Evolutionary conservation across 371 early-diverging fungal genomes (phyloP).

Genomic region (Entomophthora muscae): DNA sequence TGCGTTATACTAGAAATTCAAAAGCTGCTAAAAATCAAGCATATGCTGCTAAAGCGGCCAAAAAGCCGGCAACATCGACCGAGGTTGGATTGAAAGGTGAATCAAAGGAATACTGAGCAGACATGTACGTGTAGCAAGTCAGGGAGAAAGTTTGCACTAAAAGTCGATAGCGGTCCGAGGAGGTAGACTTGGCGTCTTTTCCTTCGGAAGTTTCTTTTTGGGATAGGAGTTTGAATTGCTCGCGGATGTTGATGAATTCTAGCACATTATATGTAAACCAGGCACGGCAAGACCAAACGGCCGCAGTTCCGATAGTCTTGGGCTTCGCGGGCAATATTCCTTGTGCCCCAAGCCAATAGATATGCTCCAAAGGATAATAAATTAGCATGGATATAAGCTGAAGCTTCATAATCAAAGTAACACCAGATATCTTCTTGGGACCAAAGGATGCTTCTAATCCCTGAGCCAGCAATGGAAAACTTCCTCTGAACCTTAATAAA

Average conservation of each 20-base stretch:
- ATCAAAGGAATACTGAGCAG: neutral
- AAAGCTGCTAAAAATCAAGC: neutral
- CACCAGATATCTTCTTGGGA: neutral
- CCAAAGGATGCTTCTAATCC: neutral
- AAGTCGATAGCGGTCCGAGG: neutral
- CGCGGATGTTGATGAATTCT: neutral
- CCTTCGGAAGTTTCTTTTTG: neutral
- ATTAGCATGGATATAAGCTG: constrained; percentile 5
- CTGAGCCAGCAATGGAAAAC: neutral
- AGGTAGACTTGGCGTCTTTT: neutral
- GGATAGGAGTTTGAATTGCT: neutral
- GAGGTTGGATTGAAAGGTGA: constrained; percentile 3
- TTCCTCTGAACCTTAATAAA: constrained; percentile 7
- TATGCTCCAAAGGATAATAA: constrained; percentile 9
- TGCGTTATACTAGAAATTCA: neutral
- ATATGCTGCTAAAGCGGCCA: constrained; percentile 4
- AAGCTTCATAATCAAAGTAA: neutral
- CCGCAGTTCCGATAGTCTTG: neutral
- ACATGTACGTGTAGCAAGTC: constrained; percentile 5
- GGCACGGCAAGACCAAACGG: constrained; percentile 2
- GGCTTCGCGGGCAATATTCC: neutral
- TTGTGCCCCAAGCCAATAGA: constrained; percentile 3
- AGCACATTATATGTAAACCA: constrained; percentile 2
- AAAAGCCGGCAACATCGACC: constrained; percentile 4
- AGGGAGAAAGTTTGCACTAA: neutral